Percentiles rank a stretch among this genome's conserved stretches.
phyloP scores from a whole-genome alignment of 768 basidiomycete species.

The Hygrocybe coccinea region DNA sequence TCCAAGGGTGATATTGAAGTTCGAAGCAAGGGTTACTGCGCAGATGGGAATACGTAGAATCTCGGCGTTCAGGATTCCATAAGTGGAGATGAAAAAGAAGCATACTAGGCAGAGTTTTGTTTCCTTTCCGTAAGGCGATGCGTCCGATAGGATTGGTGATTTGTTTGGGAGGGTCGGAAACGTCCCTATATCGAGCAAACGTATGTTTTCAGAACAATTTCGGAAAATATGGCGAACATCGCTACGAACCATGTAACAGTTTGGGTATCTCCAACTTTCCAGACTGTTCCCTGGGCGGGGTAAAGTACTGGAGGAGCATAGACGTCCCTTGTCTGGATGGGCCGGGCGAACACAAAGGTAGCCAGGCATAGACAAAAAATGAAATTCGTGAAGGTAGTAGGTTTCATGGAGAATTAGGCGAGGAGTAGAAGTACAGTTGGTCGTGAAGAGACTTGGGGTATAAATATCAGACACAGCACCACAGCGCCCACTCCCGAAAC shows the following conservation, averaged over 20 bases:
- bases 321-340: conserved; percentile 41
- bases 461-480: too few species aligned
- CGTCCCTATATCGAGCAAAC: conserved; percentile 30
- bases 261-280: conserved; percentile 37
- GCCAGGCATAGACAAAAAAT: conserved; percentile 12
- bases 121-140: conserved; percentile 39
- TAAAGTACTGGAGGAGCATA: conserved; percentile 41
- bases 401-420: too few species aligned
- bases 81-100: background rate
- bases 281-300: conserved; percentile 34
- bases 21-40: conserved; percentile 29
- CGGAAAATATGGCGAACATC: conserved; percentile 13
- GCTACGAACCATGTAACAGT: conserved; percentile 41
- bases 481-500: too few species aligned
- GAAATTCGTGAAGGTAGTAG: background rate
- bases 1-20: conserved; percentile 38
- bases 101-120: conserved; percentile 18
- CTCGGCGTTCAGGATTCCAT: background rate
- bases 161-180: conserved; percentile 35
- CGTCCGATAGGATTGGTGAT: conserved; percentile 45
- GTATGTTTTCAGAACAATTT: conserved; percentile 11
- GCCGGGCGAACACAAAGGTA: conserved; percentile 28
- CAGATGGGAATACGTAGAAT: background rate
- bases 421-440: too few species aligned
- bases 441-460: too few species aligned